A percentile compares a stretch with the other conserved stretches of the same genome.
Conservation (phyloP, 148 eudicot genomes). For the Chenopodium album region DNA sequence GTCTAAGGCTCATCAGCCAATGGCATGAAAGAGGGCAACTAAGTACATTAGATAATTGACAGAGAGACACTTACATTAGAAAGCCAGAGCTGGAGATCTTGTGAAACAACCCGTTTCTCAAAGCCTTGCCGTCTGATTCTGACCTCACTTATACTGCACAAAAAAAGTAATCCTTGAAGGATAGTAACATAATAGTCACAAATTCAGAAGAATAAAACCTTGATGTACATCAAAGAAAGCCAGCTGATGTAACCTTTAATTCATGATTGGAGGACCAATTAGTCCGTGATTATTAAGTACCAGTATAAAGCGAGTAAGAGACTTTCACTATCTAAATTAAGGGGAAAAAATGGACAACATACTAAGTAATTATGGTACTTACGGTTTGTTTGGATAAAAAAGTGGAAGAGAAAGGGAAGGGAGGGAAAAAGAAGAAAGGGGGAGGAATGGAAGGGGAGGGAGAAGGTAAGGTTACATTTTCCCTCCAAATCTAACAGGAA, state of each 20-base stretch:
- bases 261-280: not conserved
- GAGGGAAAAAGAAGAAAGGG: too few relatives aligned
- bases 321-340: not conserved
- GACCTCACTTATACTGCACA: slow-evolving; percentile 54
- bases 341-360: not conserved
- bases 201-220: not conserved
- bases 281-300: not conserved
- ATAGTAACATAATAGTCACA: not conserved
- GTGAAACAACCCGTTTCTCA: slow-evolving; percentile 95
- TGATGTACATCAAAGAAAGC: too few relatives aligned
- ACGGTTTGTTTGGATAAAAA: too few relatives aligned
- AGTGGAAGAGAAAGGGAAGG: too few relatives aligned
- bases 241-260: not conserved
- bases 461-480: too few relatives aligned
- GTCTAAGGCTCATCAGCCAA: not conserved
- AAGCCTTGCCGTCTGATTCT: slow-evolving; percentile 91
- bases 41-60: not conserved
- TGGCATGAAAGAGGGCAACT: not conserved
- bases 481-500: too few relatives aligned
- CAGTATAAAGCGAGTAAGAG: not conserved
- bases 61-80: slow-evolving; percentile 65
- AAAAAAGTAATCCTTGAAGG: not conserved
- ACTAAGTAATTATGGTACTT: too few relatives aligned
- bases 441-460: too few relatives aligned
- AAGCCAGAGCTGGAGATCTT: slow-evolving; percentile 97